Evolutionary conservation across 2,329 filamentous ascomycete species (phyloP), one percentile per base, ranked within the genome.

Genomic region (Hypoxylon sp.): DNA sequence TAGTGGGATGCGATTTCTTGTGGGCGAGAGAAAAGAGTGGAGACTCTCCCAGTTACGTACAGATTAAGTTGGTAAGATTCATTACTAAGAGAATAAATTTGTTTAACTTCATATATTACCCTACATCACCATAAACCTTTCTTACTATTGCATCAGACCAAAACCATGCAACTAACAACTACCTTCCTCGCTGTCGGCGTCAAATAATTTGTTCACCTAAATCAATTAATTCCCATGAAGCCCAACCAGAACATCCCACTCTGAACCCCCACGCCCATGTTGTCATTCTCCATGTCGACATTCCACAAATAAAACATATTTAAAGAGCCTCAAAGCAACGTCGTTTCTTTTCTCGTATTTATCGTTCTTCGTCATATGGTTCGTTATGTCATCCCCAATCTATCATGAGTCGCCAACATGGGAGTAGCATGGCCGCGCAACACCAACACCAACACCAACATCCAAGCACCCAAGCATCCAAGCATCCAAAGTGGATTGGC

Each of bases 281-380:
- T 60, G 63, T 63, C 64, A 66, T 66, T 49, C 61, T 60, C 63
- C 63, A 67, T 66, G 63, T 63, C 60, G 52, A 61, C 64, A 63
- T 63, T 57, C 65, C 65, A 64, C 63, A 65, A 67, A 67, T 64
- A 61, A 57, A 60, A 50, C 60, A 49, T 59, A 61, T 56, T 51
- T 51, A 63, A 65, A 65, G 65, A 67, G 65, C 63, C 65, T 66
- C 65, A 66, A 65, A 59, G 57, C 55, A 61, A 67, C 65, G 63
- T 66, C 63, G 56, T 63, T 50, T 57, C 60, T 41, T 63, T 38
- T 57, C 57, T 57, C 31, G 37, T 51, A 57, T 56, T 56, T 19
- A 25, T 25, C 52, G 19, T 42, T 51, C 40, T 52, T 43, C 51
- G 53, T 51, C 54, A 48, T 57, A 46, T 54, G 45, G n/a, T 36